These are phyloP conservation scores for Rhododendron simsii DNA, from an alignment of 148 eudicot genomes.

Conservation along the genomic window DNA sequence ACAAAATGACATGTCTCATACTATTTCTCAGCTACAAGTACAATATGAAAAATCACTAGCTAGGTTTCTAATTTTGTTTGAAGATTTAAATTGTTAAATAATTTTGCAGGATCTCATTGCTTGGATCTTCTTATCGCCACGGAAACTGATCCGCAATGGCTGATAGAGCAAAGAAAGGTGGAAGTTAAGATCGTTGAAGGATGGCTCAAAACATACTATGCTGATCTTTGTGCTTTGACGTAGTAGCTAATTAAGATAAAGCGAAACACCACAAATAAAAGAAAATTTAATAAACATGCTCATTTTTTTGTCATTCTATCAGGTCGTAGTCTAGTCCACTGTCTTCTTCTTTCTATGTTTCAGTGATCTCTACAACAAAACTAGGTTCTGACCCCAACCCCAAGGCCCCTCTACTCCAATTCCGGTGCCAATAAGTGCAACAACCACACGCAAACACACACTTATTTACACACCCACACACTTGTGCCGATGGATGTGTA, in stretches of 20 bases:
- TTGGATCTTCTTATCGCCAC: conserved; percentile 30
- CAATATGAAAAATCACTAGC: background rate
- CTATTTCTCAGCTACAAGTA: background rate
- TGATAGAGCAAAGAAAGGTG: conserved; percentile 27
- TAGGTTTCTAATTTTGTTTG: background rate
- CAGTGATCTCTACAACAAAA: too few relatives aligned
- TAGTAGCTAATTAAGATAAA: background rate
- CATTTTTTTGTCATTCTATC: too few relatives aligned
- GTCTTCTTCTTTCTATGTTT: too few relatives aligned
- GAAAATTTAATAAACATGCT: too few relatives aligned
- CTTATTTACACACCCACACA: too few relatives aligned
- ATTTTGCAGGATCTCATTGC: conserved; percentile 45
- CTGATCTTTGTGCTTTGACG: conserved; percentile 8
- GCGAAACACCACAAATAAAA: too few relatives aligned
- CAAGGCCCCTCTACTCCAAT: too few relatives aligned
- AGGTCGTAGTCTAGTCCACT: too few relatives aligned
- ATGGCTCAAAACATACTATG: conserved; percentile 35
- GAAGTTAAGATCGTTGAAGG: conserved; percentile 35
- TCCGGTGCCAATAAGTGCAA: too few relatives aligned
- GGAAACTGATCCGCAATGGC: conserved; percentile 45
- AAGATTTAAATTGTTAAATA: background rate
- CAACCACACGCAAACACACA: too few relatives aligned
- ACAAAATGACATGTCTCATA: background rate
- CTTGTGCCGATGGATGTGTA: too few relatives aligned
- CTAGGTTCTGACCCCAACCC: too few relatives aligned